Conservation (phyloP, 2,329 filamentous ascomycete genomes). For the Magnaporthiopsis rhizophila region DNA sequence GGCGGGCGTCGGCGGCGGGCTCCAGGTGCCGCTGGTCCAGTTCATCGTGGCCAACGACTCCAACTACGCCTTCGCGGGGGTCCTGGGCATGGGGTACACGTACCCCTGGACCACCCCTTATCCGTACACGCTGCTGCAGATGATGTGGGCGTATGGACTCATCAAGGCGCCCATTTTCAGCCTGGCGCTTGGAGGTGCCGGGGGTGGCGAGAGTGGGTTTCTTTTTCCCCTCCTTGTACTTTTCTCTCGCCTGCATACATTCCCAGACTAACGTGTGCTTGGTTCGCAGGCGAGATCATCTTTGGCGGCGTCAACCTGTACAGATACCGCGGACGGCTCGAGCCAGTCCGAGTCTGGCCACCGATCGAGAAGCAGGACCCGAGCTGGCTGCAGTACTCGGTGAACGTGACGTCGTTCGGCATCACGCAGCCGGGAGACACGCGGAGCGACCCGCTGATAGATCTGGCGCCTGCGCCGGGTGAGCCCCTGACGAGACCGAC, state of each 20-base stretch:
- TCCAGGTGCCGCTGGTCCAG: constrained; percentile 23
- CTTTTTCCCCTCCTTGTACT: background rate
- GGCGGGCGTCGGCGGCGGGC: constrained; percentile 9
- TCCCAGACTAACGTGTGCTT: background rate
- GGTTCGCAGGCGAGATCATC: constrained; percentile 26
- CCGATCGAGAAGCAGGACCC: constrained; percentile 24
- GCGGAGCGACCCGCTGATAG: constrained; percentile 18
- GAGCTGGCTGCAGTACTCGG: constrained; percentile 27
- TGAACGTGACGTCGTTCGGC: constrained; percentile 28
- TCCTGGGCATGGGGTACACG: constrained; percentile 28
- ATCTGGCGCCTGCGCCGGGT: constrained; percentile 17
- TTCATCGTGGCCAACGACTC: constrained; percentile 28
- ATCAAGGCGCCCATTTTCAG: constrained; percentile 29
- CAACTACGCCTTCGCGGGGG: constrained; percentile 27
- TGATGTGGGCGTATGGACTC: constrained; percentile 23
- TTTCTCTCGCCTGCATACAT: background rate
- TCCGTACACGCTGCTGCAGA: constrained; percentile 23
- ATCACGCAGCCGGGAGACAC: constrained; percentile 20
- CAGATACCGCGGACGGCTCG: constrained; percentile 27
- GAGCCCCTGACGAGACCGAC: constrained; percentile 12
- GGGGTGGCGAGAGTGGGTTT: constrained; percentile 22
- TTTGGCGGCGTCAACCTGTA: constrained; percentile 39
- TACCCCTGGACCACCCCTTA: constrained; percentile 26
- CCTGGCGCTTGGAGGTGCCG: constrained; percentile 25
- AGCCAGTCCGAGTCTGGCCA: constrained; percentile 24